phyloP scores from a whole-genome alignment of 2,329 filamentous ascomycete species.

The Ilyonectria destructans region DNA sequence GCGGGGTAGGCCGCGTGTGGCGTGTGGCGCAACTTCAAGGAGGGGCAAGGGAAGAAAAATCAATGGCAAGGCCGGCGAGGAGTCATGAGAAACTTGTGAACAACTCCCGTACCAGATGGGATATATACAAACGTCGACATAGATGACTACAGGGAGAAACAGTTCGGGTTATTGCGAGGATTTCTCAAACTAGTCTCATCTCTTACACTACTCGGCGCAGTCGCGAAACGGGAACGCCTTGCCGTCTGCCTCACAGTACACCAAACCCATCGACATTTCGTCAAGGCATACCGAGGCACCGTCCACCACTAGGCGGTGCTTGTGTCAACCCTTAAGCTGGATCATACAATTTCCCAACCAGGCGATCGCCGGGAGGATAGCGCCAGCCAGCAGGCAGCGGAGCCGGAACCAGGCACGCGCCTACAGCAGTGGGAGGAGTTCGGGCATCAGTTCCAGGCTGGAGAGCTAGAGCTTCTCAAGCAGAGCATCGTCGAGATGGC shows the following conservation, averaged over 20 bases:
- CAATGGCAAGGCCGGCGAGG: constrained; percentile 14
- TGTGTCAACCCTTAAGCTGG: constrained; percentile 10
- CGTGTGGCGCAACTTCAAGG: constrained; percentile 27
- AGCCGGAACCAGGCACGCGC: constrained; percentile 26
- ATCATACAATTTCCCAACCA: constrained; percentile 15
- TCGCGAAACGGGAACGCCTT: constrained; percentile 16
- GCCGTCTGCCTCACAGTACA: constrained; percentile 24
- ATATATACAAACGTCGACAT: not conserved
- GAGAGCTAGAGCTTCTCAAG: constrained; percentile 49
- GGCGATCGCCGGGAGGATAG: constrained; percentile 1
- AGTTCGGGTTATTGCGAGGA: not conserved
- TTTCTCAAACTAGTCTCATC: not conserved
- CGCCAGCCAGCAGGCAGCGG: constrained; percentile 3
- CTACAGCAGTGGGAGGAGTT: constrained; percentile 46
- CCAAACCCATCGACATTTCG: not conserved
- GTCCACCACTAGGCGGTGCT: not conserved
- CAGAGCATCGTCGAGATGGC: constrained; percentile 58
- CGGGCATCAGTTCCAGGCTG: constrained; percentile 41
- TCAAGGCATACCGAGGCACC: constrained; percentile 12
- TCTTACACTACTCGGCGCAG: not conserved
- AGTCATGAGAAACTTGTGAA: constrained; percentile 15
- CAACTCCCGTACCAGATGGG: not conserved
- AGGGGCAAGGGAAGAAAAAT: constrained; percentile 28
- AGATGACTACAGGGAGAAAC: not conserved
- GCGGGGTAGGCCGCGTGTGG: constrained; percentile 31